A percentile compares a stretch with the other conserved stretches of the same genome.
Conservation (phyloP, 768 basidiomycete species). For the Tylopilus vinaceipallidus region DNA sequence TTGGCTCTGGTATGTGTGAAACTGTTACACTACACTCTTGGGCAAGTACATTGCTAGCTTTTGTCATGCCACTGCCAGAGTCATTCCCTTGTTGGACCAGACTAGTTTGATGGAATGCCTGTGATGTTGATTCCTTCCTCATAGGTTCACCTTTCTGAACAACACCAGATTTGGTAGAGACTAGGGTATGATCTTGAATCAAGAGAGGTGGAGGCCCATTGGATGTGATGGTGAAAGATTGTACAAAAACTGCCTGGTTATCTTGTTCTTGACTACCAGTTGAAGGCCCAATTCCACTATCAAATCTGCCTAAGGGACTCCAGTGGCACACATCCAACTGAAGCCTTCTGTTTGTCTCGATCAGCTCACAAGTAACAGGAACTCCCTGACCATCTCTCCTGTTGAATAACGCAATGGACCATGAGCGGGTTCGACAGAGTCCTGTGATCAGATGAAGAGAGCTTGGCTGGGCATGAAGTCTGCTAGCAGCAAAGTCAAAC, state of each 20-base stretch:
- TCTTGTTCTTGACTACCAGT: background rate
- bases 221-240: background rate
- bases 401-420: background rate
- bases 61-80: too few species aligned
- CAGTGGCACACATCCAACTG: background rate
- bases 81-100: too few species aligned
- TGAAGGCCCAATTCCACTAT: background rate
- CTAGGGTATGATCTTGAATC: background rate
- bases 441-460: background rate
- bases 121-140: too few species aligned
- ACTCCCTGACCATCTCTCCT: background rate
- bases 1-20: too few species aligned
- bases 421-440: background rate
- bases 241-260: conserved; percentile 1
- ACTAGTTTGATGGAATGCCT: too few species aligned
- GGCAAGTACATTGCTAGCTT: too few species aligned
- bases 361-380: background rate
- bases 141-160: too few species aligned
- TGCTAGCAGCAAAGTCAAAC: background rate
- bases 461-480: background rate
- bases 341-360: background rate
- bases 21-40: too few species aligned
- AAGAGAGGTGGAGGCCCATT: background rate
- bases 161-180: too few species aligned
- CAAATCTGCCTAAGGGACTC: background rate